Evolutionary conservation across 768 basidiomycete species (phyloP).

Genomic region (Mycena capillaripes): DNA sequence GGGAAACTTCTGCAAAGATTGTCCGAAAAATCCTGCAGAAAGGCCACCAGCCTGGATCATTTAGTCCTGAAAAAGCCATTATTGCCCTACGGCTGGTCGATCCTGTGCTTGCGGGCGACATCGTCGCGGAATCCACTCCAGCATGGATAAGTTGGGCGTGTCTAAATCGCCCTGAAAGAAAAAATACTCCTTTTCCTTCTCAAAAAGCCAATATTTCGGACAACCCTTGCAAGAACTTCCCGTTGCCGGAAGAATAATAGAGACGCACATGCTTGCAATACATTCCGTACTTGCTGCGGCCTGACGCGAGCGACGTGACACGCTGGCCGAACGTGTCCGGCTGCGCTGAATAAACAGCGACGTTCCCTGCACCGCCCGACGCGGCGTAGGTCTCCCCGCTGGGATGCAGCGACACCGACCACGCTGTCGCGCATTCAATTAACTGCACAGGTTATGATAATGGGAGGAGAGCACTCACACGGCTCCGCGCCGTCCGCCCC

Average conservation of each 20-base stretch:
- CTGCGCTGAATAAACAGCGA: slow-evolving; percentile 80
- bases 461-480: slow-evolving; percentile 65
- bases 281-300: slow-evolving; percentile 85
- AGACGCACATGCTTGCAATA: slow-evolving; percentile 74
- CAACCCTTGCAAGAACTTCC: no score
- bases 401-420: slow-evolving; percentile 88
- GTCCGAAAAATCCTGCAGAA: no score
- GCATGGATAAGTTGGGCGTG: no score
- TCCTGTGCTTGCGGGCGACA: no score
- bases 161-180: no score
- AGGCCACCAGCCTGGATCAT: no score
- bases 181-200: no score
- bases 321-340: slow-evolving; percentile 75
- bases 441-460: neutral
- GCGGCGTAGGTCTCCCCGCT: slow-evolving; percentile 80
- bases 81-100: no score
- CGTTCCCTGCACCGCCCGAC: slow-evolving; percentile 78
- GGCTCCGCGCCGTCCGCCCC: slow-evolving; percentile 73
- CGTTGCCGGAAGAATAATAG: slow-evolving; percentile 4
- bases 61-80: no score
- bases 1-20: no score
- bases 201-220: no score
- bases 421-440: slow-evolving; percentile 64
- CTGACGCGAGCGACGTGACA: slow-evolving; percentile 71
- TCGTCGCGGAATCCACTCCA: no score